Evolutionary conservation across 225 moss, liverwort and hornwort species (phyloP).

Genomic region (Sphagnum tenellum): DNA sequence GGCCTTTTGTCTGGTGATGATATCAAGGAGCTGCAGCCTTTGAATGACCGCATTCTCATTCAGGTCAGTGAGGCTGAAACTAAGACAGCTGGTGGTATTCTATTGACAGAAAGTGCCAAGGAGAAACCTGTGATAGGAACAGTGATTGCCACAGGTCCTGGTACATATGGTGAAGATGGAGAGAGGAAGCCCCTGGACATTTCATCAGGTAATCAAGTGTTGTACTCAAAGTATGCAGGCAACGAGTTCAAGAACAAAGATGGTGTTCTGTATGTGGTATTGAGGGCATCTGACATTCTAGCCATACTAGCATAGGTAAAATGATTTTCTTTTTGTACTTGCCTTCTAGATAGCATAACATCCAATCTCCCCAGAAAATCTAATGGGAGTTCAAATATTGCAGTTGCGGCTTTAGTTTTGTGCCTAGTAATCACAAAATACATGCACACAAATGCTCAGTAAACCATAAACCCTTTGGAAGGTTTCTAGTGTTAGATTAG

Average conservation of each 20-base stretch:
- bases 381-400: too few relatives aligned
- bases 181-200: constrained; percentile 66
- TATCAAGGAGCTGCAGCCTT: constrained; percentile 75
- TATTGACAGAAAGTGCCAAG: constrained; percentile 92
- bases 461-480: too few relatives aligned
- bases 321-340: too few relatives aligned
- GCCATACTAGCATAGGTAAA: constrained; percentile 52
- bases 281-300: constrained; percentile 70
- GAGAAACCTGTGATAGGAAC: constrained; percentile 90
- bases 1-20: constrained; percentile 66
- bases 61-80: constrained; percentile 67
- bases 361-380: too few relatives aligned
- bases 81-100: constrained; percentile 81
- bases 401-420: too few relatives aligned
- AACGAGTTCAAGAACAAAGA: constrained; percentile 95
- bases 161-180: constrained; percentile 79
- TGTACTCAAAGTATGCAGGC: constrained; percentile 95
- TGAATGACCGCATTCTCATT: constrained; percentile 78
- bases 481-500: too few relatives aligned
- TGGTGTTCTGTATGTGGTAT: constrained; percentile 63
- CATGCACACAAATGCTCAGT: too few relatives aligned
- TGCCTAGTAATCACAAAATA: too few relatives aligned
- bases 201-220: constrained; percentile 54
- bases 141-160: constrained; percentile 65
- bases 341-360: too few relatives aligned